Conservation (phyloP, 1,139 yeast species). For the Diutina sp. region DNA sequence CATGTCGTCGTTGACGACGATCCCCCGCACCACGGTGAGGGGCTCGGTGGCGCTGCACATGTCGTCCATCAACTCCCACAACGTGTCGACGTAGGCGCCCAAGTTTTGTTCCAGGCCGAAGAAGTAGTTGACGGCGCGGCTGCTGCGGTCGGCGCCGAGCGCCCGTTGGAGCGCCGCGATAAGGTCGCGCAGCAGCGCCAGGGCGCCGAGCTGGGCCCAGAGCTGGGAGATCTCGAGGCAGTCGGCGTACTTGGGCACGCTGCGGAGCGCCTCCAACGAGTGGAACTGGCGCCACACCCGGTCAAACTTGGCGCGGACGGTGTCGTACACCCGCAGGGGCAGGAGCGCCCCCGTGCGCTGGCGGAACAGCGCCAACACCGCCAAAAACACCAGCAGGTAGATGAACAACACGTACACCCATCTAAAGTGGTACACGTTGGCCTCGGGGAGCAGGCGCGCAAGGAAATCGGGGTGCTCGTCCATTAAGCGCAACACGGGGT, state of each 20-base stretch:
- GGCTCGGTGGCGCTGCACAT: constrained; percentile 4
- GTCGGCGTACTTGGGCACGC: neutral
- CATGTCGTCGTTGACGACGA: neutral
- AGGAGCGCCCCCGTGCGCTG: constrained; percentile 4
- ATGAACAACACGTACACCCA: constrained; percentile 12
- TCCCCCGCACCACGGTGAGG: neutral
- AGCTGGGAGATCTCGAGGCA: neutral
- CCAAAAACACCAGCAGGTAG: constrained; percentile 14
- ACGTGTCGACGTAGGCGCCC: constrained; percentile 13
- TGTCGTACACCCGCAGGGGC: constrained; percentile 5
- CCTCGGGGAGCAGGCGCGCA: constrained; percentile 6
- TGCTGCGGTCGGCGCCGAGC: neutral
- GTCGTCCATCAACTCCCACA: constrained; percentile 17
- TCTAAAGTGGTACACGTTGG: constrained; percentile 8
- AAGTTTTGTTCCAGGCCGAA: constrained; percentile 20
- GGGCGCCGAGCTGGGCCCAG: neutral
- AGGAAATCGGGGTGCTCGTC: constrained; percentile 8
- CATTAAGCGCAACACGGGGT: constrained; percentile 5
- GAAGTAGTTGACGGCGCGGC: constrained; percentile 6
- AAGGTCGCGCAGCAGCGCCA: neutral
- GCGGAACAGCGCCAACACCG: constrained; percentile 10
- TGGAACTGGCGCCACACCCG: neutral
- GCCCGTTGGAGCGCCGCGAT: neutral
- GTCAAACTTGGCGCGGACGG: neutral
- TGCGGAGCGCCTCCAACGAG: neutral